These are phyloP conservation scores for Sugiyamaella pinicola DNA, from an alignment of 1,139 yeast genomes.

Conservation along the genomic window DNA sequence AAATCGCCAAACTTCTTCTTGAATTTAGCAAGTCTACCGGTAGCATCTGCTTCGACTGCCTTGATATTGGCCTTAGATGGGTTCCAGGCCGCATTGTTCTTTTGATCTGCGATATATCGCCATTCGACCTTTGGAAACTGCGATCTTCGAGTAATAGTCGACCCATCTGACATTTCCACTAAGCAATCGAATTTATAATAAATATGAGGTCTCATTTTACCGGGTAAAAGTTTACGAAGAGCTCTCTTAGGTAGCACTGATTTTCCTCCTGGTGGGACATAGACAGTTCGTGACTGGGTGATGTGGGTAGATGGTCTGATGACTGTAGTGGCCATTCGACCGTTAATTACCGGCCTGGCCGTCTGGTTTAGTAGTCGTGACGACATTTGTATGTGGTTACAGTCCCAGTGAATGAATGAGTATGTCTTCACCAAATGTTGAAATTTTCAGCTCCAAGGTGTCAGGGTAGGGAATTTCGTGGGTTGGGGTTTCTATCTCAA, in stretches of 20 bases:
- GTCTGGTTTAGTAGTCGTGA: constrained; percentile 7
- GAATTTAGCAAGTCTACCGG: constrained; percentile 84
- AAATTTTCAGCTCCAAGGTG: constrained; percentile 1
- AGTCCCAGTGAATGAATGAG: not conserved
- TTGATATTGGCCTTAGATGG: constrained; percentile 77
- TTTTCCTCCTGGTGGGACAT: constrained; percentile 34
- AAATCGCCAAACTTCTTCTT: constrained; percentile 67
- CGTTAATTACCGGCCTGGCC: not conserved
- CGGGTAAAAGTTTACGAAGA: constrained; percentile 48
- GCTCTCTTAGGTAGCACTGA: constrained; percentile 33
- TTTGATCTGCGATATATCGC: constrained; percentile 83
- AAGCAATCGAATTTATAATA: constrained; percentile 85
- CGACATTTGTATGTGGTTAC: not conserved
- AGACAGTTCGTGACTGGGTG: constrained; percentile 25
- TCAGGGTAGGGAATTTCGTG: not conserved
- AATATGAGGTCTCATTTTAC: constrained; percentile 90
- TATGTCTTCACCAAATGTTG: not conserved
- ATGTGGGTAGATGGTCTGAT: constrained; percentile 3
- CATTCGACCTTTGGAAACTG: constrained; percentile 88
- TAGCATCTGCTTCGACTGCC: constrained; percentile 75
- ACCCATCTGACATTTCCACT: constrained; percentile 91
- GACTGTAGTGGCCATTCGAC: not conserved
- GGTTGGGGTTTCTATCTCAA: not conserved
- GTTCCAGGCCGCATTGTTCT: constrained; percentile 86
- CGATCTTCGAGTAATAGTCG: constrained; percentile 78